phyloP scores from a whole-genome alignment of 2,329 filamentous ascomycete genomes.

The Plectosphaerella cucumerina region DNA sequence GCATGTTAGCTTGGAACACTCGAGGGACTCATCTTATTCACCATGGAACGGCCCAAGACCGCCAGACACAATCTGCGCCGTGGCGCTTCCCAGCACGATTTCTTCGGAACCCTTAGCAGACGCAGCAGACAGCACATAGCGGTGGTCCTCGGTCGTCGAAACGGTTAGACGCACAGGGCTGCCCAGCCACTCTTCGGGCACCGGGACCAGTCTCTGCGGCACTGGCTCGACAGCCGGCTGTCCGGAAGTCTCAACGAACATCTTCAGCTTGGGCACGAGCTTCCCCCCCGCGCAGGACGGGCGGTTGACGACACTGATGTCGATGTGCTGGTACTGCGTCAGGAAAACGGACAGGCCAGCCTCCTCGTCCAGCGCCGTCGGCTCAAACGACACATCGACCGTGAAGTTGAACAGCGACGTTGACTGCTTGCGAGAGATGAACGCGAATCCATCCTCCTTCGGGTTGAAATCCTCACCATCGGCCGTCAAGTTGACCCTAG shows the following conservation, averaged over 20 bases:
- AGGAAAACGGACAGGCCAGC: constrained; percentile 50
- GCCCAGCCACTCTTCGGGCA: constrained; percentile 33
- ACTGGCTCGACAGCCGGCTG: constrained; percentile 20
- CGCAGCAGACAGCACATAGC: constrained; percentile 36
- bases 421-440: constrained; percentile 50
- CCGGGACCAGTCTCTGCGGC: constrained; percentile 15
- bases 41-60: constrained; percentile 22
- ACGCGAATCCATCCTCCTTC: constrained; percentile 26
- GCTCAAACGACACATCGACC: constrained; percentile 39
- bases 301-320: constrained; percentile 32
- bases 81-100: constrained; percentile 30
- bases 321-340: constrained; percentile 48
- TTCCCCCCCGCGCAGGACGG: constrained; percentile 8
- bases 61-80: constrained; percentile 6
- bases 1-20: background rate
- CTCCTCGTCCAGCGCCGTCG: constrained; percentile 36
- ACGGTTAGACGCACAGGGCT: constrained; percentile 34
- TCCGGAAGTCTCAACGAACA: background rate
- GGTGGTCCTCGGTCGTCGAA: constrained; percentile 38
- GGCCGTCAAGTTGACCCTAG: constrained; percentile 48
- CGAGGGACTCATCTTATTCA: constrained; percentile 14
- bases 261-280: constrained; percentile 25
- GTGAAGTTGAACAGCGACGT: constrained; percentile 50
- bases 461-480: constrained; percentile 36
- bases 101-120: constrained; percentile 22